These are phyloP conservation scores for Pythium aristosporum DNA, from an alignment of 352 stramenopile species.

Conservation along the genomic window DNA sequence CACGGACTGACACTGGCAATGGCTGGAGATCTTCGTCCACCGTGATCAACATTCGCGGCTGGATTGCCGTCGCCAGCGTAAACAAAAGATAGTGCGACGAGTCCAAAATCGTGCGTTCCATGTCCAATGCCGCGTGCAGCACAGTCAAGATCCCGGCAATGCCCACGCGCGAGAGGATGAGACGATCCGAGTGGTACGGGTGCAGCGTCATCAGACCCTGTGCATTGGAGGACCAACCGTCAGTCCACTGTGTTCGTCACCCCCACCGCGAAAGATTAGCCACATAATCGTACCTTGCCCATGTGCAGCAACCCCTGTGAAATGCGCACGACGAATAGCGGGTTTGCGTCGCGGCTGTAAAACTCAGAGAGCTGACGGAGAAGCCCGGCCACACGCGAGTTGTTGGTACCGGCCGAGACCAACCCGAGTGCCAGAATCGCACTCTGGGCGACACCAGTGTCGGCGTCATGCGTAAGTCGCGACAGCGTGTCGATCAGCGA, in stretches of 20 bases:
- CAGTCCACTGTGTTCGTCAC: not conserved
- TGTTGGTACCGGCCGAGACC: slow-evolving; percentile 98
- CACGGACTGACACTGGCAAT: slow-evolving; percentile 96
- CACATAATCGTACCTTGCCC: slow-evolving; percentile 87
- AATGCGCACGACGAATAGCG: slow-evolving; percentile 98
- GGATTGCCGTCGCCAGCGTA: slow-evolving; percentile 97
- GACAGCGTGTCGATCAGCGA: slow-evolving; percentile 96
- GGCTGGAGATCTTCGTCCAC: slow-evolving; percentile 96
- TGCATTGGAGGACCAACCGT: slow-evolving; percentile 4
- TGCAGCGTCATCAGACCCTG: slow-evolving; percentile 96
- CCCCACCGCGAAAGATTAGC: not conserved
- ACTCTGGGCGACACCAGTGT: slow-evolving; percentile 96
- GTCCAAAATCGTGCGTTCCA: slow-evolving; percentile 98
- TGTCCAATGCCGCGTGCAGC: slow-evolving; percentile 95
- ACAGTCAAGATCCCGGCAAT: slow-evolving; percentile 95
- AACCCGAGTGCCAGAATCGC: slow-evolving; percentile 97
- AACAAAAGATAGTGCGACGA: slow-evolving; percentile 99
- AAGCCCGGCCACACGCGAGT: slow-evolving; percentile 97
- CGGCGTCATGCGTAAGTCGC: slow-evolving; percentile 97
- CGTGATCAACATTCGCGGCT: slow-evolving; percentile 98
- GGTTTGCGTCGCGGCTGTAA: slow-evolving; percentile 96
- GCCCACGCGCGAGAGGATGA: slow-evolving; percentile 88
- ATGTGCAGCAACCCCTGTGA: slow-evolving; percentile 98
- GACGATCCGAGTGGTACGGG: slow-evolving; percentile 97
- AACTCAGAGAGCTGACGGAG: slow-evolving; percentile 97